phyloP scores from a whole-genome alignment of 306 rosid species.

The Malus asiatica region DNA sequence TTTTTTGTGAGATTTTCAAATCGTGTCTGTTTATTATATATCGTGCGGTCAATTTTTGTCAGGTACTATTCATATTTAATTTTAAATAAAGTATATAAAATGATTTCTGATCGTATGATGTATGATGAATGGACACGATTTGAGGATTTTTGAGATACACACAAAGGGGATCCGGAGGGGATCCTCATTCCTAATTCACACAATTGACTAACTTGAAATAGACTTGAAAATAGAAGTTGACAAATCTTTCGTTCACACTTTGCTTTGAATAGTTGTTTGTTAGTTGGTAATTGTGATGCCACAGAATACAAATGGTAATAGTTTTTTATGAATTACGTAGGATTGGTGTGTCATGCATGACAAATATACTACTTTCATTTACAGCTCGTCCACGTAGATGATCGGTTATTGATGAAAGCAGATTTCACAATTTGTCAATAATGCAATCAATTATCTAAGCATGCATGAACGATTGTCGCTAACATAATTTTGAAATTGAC shows the following conservation, averaged over 20 bases:
- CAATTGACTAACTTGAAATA: neutral
- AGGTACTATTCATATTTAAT: no score
- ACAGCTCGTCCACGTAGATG: neutral
- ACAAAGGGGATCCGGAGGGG: no score
- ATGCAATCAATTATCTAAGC: no score
- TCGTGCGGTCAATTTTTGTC: accelerated
- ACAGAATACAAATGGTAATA: neutral
- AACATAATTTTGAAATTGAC: neutral
- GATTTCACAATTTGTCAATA: neutral
- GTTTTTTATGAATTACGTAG: no score
- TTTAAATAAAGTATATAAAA: no score
- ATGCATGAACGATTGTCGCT: no score
- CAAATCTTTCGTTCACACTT: neutral
- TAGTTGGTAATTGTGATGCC: neutral
- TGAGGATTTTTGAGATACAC: accelerated
- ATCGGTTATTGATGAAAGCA: neutral
- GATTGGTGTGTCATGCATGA: neutral
- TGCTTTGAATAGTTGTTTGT: neutral
- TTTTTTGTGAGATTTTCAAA: no score
- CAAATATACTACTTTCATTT: neutral
- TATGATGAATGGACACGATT: accelerated
- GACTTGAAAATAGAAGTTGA: neutral
- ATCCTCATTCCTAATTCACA: neutral
- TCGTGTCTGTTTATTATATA: no score
- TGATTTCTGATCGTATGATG: accelerated